A percentile compares a stretch with the other conserved stretches of the same genome.
phyloP scores from a whole-genome alignment of 148 eudicot genomes.

The Vaccinium macrocarpon region DNA sequence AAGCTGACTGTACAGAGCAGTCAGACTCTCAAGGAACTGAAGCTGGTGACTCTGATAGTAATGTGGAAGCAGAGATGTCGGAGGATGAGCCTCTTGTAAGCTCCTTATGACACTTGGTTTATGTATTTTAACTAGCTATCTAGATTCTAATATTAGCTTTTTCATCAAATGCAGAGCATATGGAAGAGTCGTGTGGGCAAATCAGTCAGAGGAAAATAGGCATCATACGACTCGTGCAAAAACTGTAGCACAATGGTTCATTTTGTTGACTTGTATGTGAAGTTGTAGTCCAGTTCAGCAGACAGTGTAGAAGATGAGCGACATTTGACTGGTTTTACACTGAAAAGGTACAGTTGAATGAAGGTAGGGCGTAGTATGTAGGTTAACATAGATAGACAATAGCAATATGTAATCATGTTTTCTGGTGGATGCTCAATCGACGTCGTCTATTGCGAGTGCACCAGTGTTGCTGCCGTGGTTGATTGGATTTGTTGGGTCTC shows the following conservation, averaged over 20 bases:
- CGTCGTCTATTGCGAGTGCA: not conserved
- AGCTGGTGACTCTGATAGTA: conserved; percentile 33
- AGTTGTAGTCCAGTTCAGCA: conserved; percentile 14
- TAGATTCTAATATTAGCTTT: conserved; percentile 13
- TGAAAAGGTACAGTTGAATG: conserved; percentile 4
- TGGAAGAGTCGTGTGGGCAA: conserved; percentile 68
- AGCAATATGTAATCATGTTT: not conserved
- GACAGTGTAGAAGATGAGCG: conserved; percentile 6
- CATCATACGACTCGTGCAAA: not conserved
- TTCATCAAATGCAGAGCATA: conserved; percentile 42
- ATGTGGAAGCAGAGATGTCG: conserved; percentile 43
- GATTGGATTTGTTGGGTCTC: conserved; percentile 16
- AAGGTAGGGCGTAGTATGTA: not conserved
- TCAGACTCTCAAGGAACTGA: conserved; percentile 31
- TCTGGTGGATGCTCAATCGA: not conserved
- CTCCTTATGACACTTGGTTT: not conserved
- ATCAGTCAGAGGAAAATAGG: conserved; percentile 32
- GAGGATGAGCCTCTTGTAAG: conserved; percentile 88
- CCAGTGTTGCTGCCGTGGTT: not conserved
- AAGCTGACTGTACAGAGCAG: conserved; percentile 23
- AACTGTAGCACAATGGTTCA: not conserved
- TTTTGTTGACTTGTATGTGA: conserved; percentile 1
- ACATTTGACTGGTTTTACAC: not conserved
- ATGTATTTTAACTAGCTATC: not conserved
- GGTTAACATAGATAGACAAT: conserved; percentile 8